These are phyloP conservation scores for Hypsizygus marmoreus DNA, from an alignment of 768 basidiomycete genomes.

Conservation along the genomic window DNA sequence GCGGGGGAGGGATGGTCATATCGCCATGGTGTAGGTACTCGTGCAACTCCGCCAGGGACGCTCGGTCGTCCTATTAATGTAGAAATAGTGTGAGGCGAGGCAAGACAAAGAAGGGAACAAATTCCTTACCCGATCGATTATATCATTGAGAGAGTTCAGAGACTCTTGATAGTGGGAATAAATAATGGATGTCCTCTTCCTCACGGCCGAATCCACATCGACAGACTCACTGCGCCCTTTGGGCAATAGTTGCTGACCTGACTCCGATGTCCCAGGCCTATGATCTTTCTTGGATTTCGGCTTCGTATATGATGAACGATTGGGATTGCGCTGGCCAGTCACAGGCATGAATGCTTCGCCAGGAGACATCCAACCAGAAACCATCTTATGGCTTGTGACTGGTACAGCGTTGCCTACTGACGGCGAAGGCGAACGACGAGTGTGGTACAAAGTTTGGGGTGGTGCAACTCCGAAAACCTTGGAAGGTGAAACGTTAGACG, in stretches of 20 bases:
- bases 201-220: slow-evolving; percentile 11
- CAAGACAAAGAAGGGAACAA: slow-evolving; percentile 26
- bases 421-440: slow-evolving; percentile 50
- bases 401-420: slow-evolving; percentile 23
- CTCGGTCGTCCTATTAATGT: slow-evolving; percentile 66
- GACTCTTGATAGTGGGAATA: slow-evolving; percentile 83
- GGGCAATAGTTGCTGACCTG: slow-evolving; percentile 52
- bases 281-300: slow-evolving; percentile 41
- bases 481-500: background rate
- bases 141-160: slow-evolving; percentile 77
- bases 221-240: slow-evolving; percentile 20
- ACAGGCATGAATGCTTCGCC: slow-evolving; percentile 20
- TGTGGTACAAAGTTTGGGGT: slow-evolving; percentile 78
- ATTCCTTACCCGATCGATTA: slow-evolving; percentile 79
- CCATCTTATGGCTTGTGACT: slow-evolving; percentile 12
- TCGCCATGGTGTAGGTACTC: slow-evolving; percentile 52
- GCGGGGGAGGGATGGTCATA: slow-evolving; percentile 20
- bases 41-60: slow-evolving; percentile 74
- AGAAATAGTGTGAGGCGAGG: slow-evolving; percentile 8
- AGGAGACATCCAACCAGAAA: slow-evolving; percentile 21
- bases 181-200: slow-evolving; percentile 42
- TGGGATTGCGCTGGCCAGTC: slow-evolving; percentile 41
- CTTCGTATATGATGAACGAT: slow-evolving; percentile 52
- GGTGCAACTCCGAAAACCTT: slow-evolving; percentile 85
- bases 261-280: slow-evolving; percentile 68